These are phyloP conservation scores for Penicillium sp. DNA, from an alignment of 2,329 filamentous ascomycete species.

Conservation along the genomic window DNA sequence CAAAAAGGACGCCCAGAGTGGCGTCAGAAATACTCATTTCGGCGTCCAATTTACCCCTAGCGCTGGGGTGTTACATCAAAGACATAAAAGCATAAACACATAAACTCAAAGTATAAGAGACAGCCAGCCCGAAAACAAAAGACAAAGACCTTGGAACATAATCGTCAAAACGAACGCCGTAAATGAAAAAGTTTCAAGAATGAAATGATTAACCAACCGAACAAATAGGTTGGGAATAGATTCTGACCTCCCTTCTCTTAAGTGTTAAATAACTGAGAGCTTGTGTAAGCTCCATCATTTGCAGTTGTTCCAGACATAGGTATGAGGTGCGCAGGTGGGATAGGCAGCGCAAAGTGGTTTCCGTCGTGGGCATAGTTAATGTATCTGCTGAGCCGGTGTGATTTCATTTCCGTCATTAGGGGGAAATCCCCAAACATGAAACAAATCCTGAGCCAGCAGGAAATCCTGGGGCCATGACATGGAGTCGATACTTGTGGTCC, in stretches of 20 bases:
- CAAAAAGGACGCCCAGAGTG: not conserved
- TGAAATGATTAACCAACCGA: not conserved
- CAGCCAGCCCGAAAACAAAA: constrained; percentile 5
- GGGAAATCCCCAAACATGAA: not conserved
- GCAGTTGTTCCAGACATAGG: not conserved
- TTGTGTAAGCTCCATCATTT: not conserved
- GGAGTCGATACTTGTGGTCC: not conserved
- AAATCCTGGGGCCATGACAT: not conserved
- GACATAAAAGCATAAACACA: not conserved
- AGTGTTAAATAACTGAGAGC: not conserved
- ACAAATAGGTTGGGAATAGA: not conserved
- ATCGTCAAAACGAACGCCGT: not conserved
- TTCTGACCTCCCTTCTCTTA: not conserved
- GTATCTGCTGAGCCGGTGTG: not conserved
- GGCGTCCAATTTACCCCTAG: not conserved
- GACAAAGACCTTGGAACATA: not conserved
- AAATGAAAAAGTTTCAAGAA: not conserved
- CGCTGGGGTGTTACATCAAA: not conserved
- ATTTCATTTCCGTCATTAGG: not conserved
- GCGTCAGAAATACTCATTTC: not conserved
- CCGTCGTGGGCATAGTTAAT: not conserved
- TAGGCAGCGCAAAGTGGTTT: not conserved
- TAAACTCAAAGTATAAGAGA: constrained; percentile 3
- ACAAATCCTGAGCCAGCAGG: not conserved
- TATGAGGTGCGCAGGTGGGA: not conserved